These are phyloP conservation scores for Osmanthus fragrans DNA, from an alignment of 257 asterid genomes.

Conservation along the genomic window DNA sequence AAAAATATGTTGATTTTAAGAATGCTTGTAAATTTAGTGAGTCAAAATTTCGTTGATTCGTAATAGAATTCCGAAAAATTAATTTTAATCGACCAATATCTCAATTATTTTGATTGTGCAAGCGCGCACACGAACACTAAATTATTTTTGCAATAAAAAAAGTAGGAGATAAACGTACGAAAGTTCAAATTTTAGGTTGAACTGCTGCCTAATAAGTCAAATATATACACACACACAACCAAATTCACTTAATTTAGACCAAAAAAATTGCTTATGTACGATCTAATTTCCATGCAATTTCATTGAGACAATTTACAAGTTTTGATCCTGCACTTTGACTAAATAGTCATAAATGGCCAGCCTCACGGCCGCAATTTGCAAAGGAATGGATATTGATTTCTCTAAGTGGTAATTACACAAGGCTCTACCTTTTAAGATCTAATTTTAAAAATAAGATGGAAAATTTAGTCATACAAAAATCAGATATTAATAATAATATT, in stretches of 20 bases:
- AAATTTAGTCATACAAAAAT: no score
- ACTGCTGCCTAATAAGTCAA: neutral
- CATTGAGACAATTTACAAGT: neutral
- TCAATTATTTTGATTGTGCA: no score
- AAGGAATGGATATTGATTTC: neutral
- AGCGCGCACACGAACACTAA: no score
- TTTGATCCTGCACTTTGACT: neutral
- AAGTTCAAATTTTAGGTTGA: neutral
- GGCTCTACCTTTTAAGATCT: no score
- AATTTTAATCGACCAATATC: no score
- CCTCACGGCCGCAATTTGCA: neutral
- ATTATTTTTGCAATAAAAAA: neutral
- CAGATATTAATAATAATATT: no score
- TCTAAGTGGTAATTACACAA: no score
- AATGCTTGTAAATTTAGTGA: neutral
- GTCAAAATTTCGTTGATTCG: no score
- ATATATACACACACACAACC: neutral
- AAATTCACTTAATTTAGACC: neutral
- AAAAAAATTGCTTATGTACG: no score
- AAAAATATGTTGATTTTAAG: neutral
- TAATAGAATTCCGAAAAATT: no score
- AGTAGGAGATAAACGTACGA: neutral
- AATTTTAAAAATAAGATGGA: no score
- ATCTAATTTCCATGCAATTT: neutral
- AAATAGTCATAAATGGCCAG: neutral